phyloP scores from a whole-genome alignment of 352 stramenopile species.

The Phytophthora sansomeana region DNA sequence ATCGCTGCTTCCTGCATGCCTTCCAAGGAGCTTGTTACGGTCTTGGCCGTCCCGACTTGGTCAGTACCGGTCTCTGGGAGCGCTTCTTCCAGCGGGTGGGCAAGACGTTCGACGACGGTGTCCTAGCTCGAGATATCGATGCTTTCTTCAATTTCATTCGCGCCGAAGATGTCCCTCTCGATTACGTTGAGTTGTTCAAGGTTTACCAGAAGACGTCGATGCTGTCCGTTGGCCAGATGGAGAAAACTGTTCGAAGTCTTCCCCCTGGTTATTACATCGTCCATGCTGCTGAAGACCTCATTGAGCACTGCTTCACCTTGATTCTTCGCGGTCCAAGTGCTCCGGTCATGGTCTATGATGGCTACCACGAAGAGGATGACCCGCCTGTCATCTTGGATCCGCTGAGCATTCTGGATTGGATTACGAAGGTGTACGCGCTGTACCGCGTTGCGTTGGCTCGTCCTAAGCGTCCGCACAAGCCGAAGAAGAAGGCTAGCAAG shows the following conservation, averaged over 20 bases:
- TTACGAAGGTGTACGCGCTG: neutral
- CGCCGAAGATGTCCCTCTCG: neutral
- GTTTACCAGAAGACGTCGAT: neutral
- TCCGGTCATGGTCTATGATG: neutral
- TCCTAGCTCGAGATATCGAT: neutral
- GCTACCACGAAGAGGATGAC: neutral
- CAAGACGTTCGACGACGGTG: neutral
- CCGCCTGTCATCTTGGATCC: neutral
- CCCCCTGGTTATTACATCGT: conserved; percentile 5
- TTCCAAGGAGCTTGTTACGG: conserved; percentile 5
- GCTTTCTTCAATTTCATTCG: conserved; percentile 15
- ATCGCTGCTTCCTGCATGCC: neutral
- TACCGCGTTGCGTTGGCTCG: no score
- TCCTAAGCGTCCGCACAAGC: neutral
- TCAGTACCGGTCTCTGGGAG: neutral
- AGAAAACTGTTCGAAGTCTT: neutral
- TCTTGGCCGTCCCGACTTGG: neutral
- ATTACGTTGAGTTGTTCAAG: conserved; percentile 12
- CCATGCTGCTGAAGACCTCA: neutral
- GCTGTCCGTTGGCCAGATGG: neutral
- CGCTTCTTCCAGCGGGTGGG: neutral
- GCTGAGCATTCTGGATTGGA: neutral
- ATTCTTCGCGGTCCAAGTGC: neutral
- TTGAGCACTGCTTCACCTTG: conserved; percentile 7
- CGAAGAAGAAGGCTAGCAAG: no score